Percentiles rank a stretch among this genome's conserved stretches.
phyloP scores from a whole-genome alignment of 2,329 filamentous ascomycete genomes.

The Myriosclerotinia curreyana region DNA sequence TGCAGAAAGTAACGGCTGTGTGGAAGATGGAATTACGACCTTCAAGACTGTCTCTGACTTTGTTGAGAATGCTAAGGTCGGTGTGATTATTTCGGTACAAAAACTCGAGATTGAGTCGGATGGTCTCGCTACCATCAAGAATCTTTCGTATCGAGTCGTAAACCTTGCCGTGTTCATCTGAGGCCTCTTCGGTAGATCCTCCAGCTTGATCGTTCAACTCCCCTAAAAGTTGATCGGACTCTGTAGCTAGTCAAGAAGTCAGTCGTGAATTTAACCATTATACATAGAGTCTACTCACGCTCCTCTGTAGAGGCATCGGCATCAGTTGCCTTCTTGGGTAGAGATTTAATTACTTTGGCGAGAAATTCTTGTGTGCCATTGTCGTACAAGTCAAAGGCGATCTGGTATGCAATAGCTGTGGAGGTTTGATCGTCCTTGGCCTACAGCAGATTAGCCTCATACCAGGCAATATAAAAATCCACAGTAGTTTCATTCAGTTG shows the following conservation, averaged over 20 bases:
- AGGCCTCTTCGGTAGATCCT: constrained; percentile 38
- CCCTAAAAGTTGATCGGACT: constrained; percentile 55
- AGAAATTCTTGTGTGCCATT: constrained; percentile 98
- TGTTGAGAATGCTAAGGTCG: constrained; percentile 89
- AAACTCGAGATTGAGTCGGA: constrained; percentile 93
- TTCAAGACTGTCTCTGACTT: constrained; percentile 91
- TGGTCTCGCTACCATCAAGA: constrained; percentile 87
- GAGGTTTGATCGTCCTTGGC: constrained; percentile 73
- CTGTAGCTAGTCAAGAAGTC: constrained; percentile 26
- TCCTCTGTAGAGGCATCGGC: constrained; percentile 42
- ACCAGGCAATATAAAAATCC: background rate
- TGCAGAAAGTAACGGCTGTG: constrained; percentile 93
- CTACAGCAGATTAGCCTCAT: constrained; percentile 15
- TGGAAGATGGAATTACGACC: constrained; percentile 98
- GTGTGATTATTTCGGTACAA: constrained; percentile 93
- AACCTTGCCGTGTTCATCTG: constrained; percentile 53
- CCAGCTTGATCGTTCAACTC: constrained; percentile 47
- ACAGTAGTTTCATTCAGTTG: background rate
- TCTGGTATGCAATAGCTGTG: constrained; percentile 87
- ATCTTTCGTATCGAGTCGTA: constrained; percentile 64
- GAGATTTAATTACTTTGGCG: constrained; percentile 77
- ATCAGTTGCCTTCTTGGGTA: constrained; percentile 57
- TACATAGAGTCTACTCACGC: constrained; percentile 33
- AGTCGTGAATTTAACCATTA: background rate
- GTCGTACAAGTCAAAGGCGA: constrained; percentile 96